A percentile compares a stretch with the other conserved stretches of the same genome.
Evolutionary conservation across 2,329 filamentous ascomycete genomes (phyloP).

Genomic region (Trichophaea hybrida): DNA sequence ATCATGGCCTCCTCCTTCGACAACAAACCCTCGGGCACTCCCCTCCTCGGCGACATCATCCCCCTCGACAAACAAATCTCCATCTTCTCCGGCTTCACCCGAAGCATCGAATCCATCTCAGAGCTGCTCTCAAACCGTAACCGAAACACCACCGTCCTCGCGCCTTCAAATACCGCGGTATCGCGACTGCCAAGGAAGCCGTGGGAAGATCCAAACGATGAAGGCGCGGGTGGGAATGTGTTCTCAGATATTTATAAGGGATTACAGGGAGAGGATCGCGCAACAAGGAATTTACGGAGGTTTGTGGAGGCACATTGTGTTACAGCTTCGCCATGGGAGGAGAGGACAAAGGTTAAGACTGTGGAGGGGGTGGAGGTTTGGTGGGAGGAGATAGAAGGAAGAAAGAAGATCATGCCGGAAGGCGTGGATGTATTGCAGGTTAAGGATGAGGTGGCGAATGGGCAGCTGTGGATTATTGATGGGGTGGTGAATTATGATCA

Average conservation of each 20-base stretch:
- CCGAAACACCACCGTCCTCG: conserved; percentile 69
- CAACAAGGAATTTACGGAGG: conserved; percentile 56
- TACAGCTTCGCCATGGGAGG: conserved; percentile 57
- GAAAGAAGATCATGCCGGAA: conserved; percentile 44
- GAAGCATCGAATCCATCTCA: conserved; percentile 57
- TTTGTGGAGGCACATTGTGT: conserved; percentile 85
- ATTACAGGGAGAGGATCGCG: conserved; percentile 57
- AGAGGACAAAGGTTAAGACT: conserved; percentile 50
- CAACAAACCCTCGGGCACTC: conserved; percentile 15
- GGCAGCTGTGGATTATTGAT: conserved; percentile 53
- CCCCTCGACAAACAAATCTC: conserved; percentile 64
- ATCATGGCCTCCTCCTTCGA: conserved; percentile 1
- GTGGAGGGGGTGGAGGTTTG: conserved; percentile 57
- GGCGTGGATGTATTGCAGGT: conserved; percentile 60
- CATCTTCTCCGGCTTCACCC: conserved; percentile 67
- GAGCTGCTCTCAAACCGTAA: conserved; percentile 51
- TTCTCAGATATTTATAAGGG: conserved; percentile 55
- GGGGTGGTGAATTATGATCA: conserved; percentile 42
- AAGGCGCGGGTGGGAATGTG: conserved; percentile 40
- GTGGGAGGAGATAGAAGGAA: conserved; percentile 60
- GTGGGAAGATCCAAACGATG: conserved; percentile 67
- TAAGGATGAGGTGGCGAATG: conserved; percentile 66
- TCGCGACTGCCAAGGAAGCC: conserved; percentile 68
- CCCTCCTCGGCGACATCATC: conserved; percentile 65
- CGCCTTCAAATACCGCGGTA: conserved; percentile 71